These are phyloP conservation scores for Vaucheria bursata DNA, from an alignment of 352 stramenopile genomes.

Conservation along the genomic window DNA sequence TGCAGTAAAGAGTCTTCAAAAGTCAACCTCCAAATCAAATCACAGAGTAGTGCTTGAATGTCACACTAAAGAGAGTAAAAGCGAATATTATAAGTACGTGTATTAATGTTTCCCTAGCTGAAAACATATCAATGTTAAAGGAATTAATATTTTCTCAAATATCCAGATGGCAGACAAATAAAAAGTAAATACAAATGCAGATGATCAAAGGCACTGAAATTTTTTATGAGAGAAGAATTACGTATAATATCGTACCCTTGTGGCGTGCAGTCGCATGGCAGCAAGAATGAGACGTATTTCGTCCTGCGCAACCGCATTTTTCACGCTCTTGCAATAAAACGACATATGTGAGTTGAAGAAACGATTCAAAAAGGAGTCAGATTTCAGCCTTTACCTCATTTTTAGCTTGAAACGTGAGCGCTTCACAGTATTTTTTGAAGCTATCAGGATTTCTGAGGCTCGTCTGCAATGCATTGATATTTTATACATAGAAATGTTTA, in stretches of 20 bases:
- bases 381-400: constrained; percentile 27
- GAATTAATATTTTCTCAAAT: neutral
- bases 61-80: too few species aligned
- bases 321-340: constrained; percentile 1
- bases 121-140: neutral
- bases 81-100: neutral
- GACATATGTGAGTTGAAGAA: neutral
- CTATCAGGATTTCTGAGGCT: too few species aligned
- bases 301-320: constrained; percentile 52
- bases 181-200: neutral
- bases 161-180: neutral
- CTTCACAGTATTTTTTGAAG: too few species aligned
- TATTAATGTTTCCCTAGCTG: neutral
- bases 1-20: too few species aligned
- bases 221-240: too few species aligned
- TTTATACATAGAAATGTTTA: too few species aligned
- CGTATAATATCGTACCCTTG: too few species aligned
- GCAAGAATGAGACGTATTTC: constrained; percentile 52
- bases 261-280: constrained; percentile 53
- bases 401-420: too few species aligned
- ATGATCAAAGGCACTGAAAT: neutral
- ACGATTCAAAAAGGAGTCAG: neutral
- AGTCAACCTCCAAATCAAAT: too few species aligned
- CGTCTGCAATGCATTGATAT: too few species aligned
- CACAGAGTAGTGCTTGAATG: too few species aligned